A percentile compares a stretch with the other conserved stretches of the same genome.
phyloP scores from a whole-genome alignment of 2,329 filamentous ascomycete genomes.

The Sporothrix pallida region DNA sequence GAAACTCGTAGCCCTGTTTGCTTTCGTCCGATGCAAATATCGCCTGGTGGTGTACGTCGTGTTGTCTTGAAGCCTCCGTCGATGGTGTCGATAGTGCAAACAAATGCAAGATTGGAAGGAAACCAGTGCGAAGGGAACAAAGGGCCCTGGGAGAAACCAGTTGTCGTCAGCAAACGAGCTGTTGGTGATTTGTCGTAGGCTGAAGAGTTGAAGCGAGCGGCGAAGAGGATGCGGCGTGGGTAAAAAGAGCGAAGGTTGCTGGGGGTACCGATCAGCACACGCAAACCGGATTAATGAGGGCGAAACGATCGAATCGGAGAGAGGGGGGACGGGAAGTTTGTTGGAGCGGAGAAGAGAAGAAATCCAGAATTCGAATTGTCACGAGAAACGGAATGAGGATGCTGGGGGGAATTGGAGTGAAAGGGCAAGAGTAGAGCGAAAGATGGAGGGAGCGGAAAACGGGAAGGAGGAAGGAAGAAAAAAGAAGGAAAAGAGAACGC shows the following conservation, averaged over 20 bases:
- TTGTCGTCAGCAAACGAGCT: not conserved
- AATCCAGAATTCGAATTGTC: not conserved
- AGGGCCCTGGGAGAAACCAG: not conserved
- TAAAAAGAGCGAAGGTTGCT: constrained; percentile 16
- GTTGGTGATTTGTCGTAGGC: not conserved
- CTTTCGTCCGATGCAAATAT: not conserved
- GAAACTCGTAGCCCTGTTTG: not conserved
- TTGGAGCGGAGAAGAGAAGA: not conserved
- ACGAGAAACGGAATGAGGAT: not conserved
- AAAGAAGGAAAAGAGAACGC: not conserved
- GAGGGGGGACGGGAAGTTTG: not conserved
- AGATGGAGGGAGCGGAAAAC: not conserved
- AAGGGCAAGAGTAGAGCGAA: not conserved
- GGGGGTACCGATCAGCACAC: constrained; percentile 24
- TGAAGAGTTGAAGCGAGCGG: not conserved
- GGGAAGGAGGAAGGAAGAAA: not conserved
- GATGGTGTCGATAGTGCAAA: not conserved
- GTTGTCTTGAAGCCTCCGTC: not conserved
- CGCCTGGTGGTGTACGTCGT: not conserved
- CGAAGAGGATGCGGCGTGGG: constrained; percentile 10
- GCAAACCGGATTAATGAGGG: constrained; percentile 13
- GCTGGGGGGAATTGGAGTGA: not conserved
- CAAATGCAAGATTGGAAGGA: not conserved
- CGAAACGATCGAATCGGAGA: not conserved
- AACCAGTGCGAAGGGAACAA: not conserved